These are phyloP conservation scores for Leucocoprinus sp. DNA, from an alignment of 768 basidiomycete species.

Conservation along the genomic window DNA sequence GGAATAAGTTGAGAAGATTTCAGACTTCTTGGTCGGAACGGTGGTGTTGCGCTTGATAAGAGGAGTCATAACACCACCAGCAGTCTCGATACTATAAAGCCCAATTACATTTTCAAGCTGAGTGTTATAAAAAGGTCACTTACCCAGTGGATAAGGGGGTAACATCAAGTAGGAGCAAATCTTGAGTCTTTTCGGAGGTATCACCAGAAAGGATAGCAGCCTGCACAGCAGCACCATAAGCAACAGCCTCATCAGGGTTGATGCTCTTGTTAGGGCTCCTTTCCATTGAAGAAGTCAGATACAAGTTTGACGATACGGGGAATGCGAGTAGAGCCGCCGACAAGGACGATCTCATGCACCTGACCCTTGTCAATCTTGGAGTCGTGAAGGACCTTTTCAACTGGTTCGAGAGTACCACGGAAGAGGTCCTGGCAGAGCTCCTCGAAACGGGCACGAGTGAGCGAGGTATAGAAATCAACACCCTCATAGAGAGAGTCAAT, in stretches of 20 bases:
- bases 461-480: slow-evolving; percentile 96
- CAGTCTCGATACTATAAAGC: slow-evolving; percentile 78
- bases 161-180: slow-evolving; percentile 92
- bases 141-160: slow-evolving; percentile 70
- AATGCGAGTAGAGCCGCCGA: slow-evolving; percentile 98
- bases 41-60: slow-evolving; percentile 99
- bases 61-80: slow-evolving; percentile 98
- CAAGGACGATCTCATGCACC: slow-evolving; percentile 96
- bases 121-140: slow-evolving; percentile 23
- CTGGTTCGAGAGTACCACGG: slow-evolving; percentile 87
- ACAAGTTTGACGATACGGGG: slow-evolving; percentile 96
- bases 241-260: slow-evolving; percentile 99
- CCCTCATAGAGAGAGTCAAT: slow-evolving; percentile 98
- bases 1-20: slow-evolving; percentile 97
- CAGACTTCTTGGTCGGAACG: slow-evolving; percentile 97
- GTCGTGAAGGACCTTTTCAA: slow-evolving; percentile 96
- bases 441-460: slow-evolving; percentile 98
- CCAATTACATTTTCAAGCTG: too few species aligned
- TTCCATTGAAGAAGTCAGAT: slow-evolving; percentile 97
- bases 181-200: slow-evolving; percentile 96
- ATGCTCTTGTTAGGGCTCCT: slow-evolving; percentile 99
- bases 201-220: slow-evolving; percentile 97
- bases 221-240: slow-evolving; percentile 98
- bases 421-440: slow-evolving; percentile 94
- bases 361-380: slow-evolving; percentile 96